Evolutionary conservation across 2,329 filamentous ascomycete species (phyloP), one percentile per base, ranked within the genome.

Genomic region (Incumbomyces delicatus): DNA sequence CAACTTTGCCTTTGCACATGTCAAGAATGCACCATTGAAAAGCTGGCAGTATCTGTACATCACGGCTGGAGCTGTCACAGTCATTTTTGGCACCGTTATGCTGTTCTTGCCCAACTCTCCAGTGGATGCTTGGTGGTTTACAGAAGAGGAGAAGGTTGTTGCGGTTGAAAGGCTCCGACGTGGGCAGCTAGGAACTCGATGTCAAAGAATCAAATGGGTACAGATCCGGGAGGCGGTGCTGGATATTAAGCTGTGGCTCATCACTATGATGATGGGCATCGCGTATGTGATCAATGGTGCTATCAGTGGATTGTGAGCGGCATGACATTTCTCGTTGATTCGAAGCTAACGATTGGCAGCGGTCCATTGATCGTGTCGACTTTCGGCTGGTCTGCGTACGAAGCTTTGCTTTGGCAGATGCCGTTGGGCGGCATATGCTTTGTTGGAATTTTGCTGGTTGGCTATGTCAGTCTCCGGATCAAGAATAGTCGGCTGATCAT

Each of bases 11-110:
- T 83, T 84, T 57, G 79, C 77, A 0, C 79, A 83, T 60, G 77
- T 85, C 41, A 64, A 59, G 0, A 66, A 71, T 1, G 77, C 76
- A 0, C 59, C 63, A 0, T 63, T 84, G 35, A 72, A 68, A 35
- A 66, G 73, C 3, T 87, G 82, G 81, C 81, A 85, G 64, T 84
- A 83, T 55, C 81, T 85, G 49, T 85, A 84, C 59, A 66, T 85
- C 12, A 65, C 85, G 14, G 79, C 80, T 1, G 81, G 81, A 0
- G 68, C 67, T 0, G 56, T 85, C 41, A 85, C 81, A 0, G 75
- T 83, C 32, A 39, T 82, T 0, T 84, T 83, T 54, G 81, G 81
- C 0, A 46, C 80, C 0, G 71, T 73, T 57, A 86, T 81, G 62
- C 83, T 84, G 55, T 67, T 70, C 7, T 66, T 85, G 44, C 83